These are phyloP conservation scores for Seiridium unicorne DNA, from an alignment of 2,329 filamentous ascomycete species.

Conservation along the genomic window DNA sequence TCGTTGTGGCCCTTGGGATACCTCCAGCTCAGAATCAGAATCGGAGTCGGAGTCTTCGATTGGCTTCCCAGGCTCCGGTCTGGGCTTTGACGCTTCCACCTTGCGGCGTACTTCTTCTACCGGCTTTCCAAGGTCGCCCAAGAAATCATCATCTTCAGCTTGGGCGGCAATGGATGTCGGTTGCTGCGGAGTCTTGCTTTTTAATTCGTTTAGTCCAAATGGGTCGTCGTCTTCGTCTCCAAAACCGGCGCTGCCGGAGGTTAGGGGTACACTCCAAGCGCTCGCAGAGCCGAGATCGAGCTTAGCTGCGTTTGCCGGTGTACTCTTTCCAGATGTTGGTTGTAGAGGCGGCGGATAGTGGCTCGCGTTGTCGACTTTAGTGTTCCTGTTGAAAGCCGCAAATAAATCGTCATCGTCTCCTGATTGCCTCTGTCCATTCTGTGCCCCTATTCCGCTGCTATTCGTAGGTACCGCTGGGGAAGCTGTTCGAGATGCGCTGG, in stretches of 20 bases:
- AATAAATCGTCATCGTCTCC: constrained; percentile 63
- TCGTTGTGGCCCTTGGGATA: constrained; percentile 13
- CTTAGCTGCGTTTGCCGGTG: constrained; percentile 40
- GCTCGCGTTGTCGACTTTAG: constrained; percentile 65
- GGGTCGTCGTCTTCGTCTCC: constrained; percentile 76
- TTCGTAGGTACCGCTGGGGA: constrained; percentile 37
- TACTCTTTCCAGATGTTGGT: constrained; percentile 37
- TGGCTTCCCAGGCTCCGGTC: constrained; percentile 52
- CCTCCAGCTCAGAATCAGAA: constrained; percentile 29
- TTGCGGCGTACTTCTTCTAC: constrained; percentile 61
- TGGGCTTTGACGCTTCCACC: constrained; percentile 35
- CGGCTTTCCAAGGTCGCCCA: constrained; percentile 63
- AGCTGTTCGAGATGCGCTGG: constrained; percentile 45
- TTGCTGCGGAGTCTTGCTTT: constrained; percentile 34
- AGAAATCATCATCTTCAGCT: constrained; percentile 62
- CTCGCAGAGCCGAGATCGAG: constrained; percentile 53
- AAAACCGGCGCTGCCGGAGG: constrained; percentile 32
- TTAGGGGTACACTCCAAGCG: constrained; percentile 46
- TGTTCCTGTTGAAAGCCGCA: constrained; percentile 65
- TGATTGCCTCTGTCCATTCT: constrained; percentile 24
- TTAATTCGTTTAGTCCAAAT: constrained; percentile 73
- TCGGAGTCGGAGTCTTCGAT: constrained; percentile 51
- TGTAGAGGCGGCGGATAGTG: constrained; percentile 58
- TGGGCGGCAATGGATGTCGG: constrained; percentile 9
- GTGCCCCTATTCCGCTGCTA: constrained; percentile 21